Conservation (phyloP, 352 stramenopile genomes). For the Nothophytophthora sp. region DNA sequence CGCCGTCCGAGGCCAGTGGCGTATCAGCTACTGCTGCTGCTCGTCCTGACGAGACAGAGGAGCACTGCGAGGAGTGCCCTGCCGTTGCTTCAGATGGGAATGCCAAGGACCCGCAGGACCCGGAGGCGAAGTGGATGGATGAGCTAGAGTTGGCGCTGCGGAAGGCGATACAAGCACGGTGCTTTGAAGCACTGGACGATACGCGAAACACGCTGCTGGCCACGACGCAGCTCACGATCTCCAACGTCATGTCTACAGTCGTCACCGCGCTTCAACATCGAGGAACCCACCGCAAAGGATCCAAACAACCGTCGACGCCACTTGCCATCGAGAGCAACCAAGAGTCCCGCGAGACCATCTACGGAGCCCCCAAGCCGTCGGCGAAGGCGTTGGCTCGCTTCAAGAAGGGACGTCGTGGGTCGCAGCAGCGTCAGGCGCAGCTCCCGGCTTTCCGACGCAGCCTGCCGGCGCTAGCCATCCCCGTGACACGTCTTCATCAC, state of each 20-base stretch:
- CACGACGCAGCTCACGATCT: conserved; percentile 63
- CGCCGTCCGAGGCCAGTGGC: too few species aligned
- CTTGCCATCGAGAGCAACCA: conserved; percentile 25
- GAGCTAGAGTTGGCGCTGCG: conserved; percentile 35
- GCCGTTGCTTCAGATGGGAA: not conserved
- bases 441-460: conserved; percentile 52
- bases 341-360: conserved; percentile 23
- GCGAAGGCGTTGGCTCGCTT: conserved; percentile 37
- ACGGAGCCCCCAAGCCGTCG: conserved; percentile 20
- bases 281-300: conserved; percentile 6
- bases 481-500: conserved; percentile 45
- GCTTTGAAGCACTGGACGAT: conserved; percentile 45
- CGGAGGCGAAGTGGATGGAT: conserved; percentile 2
- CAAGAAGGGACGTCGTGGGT: conserved; percentile 27
- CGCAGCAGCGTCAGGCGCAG: conserved; percentile 40
- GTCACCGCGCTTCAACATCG: conserved; percentile 37
- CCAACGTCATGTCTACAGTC: conserved; percentile 65
- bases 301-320: conserved; percentile 4
- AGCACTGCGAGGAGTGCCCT: not conserved
- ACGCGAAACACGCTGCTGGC: conserved; percentile 40
- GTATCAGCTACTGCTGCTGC: too few species aligned
- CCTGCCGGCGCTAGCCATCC: conserved; percentile 53
- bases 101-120: not conserved
- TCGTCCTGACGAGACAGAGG: not conserved
- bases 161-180: conserved; percentile 20